phyloP scores from a whole-genome alignment of 2,329 filamentous ascomycete species.

The Hymenoscyphus albidus region DNA sequence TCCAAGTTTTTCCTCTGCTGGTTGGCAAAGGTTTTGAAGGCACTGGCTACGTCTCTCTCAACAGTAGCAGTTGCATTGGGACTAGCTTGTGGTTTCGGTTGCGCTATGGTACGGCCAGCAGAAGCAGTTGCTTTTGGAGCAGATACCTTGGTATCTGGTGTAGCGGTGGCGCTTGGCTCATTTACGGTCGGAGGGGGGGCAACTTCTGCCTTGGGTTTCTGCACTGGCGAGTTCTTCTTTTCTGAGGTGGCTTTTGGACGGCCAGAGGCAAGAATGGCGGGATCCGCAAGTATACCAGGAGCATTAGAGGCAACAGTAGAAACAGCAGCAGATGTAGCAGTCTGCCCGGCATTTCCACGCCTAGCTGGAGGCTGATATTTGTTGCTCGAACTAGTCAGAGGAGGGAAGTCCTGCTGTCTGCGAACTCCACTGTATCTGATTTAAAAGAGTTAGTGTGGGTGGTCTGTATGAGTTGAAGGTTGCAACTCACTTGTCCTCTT shows the following conservation, averaged over 20 bases:
- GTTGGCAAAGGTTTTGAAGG: slow-evolving; percentile 62
- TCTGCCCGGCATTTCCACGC: slow-evolving; percentile 72
- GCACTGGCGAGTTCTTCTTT: slow-evolving; percentile 28
- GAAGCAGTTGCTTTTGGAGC: slow-evolving; percentile 32
- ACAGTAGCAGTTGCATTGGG: slow-evolving; percentile 58
- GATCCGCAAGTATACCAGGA: slow-evolving; percentile 53
- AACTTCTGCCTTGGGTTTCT: slow-evolving; percentile 28
- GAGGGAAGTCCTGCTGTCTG: slow-evolving; percentile 65
- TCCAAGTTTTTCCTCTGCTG: slow-evolving; percentile 54
- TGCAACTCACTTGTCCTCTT: slow-evolving; percentile 81
- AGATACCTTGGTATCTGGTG: slow-evolving; percentile 28
- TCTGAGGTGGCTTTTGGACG: slow-evolving; percentile 41
- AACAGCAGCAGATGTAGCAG: slow-evolving; percentile 68
- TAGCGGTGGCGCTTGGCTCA: slow-evolving; percentile 26
- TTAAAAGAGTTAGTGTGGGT: slow-evolving; percentile 9
- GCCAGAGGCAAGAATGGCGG: slow-evolving; percentile 87
- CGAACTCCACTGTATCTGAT: slow-evolving; percentile 85
- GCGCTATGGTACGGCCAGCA: slow-evolving; percentile 33
- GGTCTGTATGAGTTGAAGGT: neutral
- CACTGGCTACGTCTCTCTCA: slow-evolving; percentile 56
- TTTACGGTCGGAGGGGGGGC: slow-evolving; percentile 32
- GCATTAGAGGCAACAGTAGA: slow-evolving; percentile 57
- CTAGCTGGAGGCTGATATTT: slow-evolving; percentile 91
- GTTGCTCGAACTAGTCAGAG: slow-evolving; percentile 50
- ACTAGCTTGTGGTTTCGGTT: slow-evolving; percentile 34